Conservation (phyloP, 768 basidiomycete genomes). For the Rhodosporidiobolus sp. region DNA sequence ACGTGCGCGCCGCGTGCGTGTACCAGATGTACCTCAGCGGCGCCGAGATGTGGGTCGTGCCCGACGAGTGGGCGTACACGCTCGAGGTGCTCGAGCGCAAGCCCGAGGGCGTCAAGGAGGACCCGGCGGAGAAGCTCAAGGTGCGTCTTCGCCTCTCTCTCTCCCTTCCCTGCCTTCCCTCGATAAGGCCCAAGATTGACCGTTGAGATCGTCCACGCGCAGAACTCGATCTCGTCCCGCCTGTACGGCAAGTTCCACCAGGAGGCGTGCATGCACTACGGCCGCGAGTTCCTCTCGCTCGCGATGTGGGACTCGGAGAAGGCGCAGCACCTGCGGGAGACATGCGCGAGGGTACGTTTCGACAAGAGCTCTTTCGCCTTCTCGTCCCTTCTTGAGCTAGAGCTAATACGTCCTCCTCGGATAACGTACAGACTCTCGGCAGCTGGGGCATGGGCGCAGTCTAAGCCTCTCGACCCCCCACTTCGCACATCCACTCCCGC, state of each 20-base stretch:
- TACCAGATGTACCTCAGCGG: slow-evolving; percentile 46
- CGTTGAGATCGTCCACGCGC: not conserved
- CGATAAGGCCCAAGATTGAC: not conserved
- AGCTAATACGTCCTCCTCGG: not conserved
- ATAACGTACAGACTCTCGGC: slow-evolving; percentile 11
- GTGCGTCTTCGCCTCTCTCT: slow-evolving; percentile 14
- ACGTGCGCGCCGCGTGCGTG: slow-evolving; percentile 42
- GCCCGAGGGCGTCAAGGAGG: slow-evolving; percentile 26
- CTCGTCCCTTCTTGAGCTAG: too few relatives aligned
- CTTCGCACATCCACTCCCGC: not conserved
- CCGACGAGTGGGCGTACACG: slow-evolving; percentile 44
- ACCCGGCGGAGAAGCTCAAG: slow-evolving; percentile 44
- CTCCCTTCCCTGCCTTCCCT: not conserved
- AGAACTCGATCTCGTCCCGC: slow-evolving; percentile 43
- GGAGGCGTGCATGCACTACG: slow-evolving; percentile 46
- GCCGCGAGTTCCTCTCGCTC: slow-evolving; percentile 43
- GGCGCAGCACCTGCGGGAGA: slow-evolving; percentile 42
- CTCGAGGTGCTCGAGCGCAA: slow-evolving; percentile 40
- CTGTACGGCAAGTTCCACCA: slow-evolving; percentile 45
- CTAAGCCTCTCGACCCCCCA: not conserved
- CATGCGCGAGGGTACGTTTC: slow-evolving; percentile 27
- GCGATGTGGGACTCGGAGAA: slow-evolving; percentile 44
- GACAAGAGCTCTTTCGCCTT: not conserved
- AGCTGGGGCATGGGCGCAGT: slow-evolving; percentile 33
- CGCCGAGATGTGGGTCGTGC: slow-evolving; percentile 44